Conservation (phyloP, 331 rosid genomes). For the Malus hybrid region DNA sequence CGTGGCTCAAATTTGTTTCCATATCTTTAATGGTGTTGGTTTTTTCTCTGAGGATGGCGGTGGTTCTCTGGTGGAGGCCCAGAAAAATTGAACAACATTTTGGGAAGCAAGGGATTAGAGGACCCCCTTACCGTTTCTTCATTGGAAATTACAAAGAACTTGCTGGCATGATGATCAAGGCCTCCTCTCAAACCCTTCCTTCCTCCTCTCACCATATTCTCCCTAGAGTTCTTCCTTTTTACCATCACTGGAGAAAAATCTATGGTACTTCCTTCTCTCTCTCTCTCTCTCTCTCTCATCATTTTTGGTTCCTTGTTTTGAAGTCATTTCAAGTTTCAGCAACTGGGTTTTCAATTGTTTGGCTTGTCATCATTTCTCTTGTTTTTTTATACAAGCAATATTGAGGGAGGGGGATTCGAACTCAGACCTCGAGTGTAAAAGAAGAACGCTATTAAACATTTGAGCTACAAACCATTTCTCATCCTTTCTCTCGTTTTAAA, state of each 20-base stretch:
- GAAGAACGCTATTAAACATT: too few species aligned
- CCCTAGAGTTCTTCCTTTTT: slow-evolving; percentile 91
- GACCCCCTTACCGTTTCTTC: slow-evolving; percentile 96
- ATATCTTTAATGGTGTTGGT: slow-evolving; percentile 21
- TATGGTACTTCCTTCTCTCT: slow-evolving; percentile 45
- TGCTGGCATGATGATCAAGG: slow-evolving; percentile 74
- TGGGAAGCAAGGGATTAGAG: slow-evolving; percentile 76
- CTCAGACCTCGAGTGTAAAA: background rate
- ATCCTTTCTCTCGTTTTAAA: background rate
- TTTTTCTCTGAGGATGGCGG: slow-evolving; percentile 29
- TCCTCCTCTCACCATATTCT: slow-evolving; percentile 79
- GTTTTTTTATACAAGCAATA: background rate
- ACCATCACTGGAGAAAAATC: slow-evolving; percentile 94
- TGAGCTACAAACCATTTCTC: too few species aligned
- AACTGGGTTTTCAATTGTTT: slow-evolving; percentile 11
- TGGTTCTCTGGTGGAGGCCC: slow-evolving; percentile 87
- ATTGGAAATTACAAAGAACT: slow-evolving; percentile 80
- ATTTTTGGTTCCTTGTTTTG: background rate
- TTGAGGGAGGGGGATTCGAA: background rate
- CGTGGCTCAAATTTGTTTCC: slow-evolving; percentile 35
- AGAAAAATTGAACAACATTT: slow-evolving; percentile 69
- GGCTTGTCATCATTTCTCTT: background rate
- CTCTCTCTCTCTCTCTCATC: background rate
- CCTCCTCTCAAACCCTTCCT: slow-evolving; percentile 91
- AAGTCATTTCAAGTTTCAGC: background rate